Evolutionary conservation across 108 stramenopile species (phyloP).

Genomic region (Skeletonema tropicum): DNA sequence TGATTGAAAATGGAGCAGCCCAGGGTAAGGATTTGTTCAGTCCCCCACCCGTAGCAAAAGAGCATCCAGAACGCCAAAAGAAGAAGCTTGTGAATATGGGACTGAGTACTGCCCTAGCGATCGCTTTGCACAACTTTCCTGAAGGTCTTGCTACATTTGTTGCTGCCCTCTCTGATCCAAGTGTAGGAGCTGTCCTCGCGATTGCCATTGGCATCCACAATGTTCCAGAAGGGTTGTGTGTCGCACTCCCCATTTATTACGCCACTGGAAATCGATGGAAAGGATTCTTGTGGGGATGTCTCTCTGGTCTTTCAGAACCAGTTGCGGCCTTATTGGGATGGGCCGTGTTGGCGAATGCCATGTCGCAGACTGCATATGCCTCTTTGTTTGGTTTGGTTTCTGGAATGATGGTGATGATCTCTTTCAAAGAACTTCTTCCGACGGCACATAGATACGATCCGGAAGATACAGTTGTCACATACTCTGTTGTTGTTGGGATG

Average conservation of each 20-base stretch:
- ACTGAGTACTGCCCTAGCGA: slow-evolving; percentile 75
- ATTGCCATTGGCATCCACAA: slow-evolving; percentile 92
- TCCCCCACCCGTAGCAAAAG: not conserved
- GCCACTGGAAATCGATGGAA: slow-evolving; percentile 84
- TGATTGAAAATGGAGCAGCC: slow-evolving; percentile 25
- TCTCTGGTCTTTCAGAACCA: slow-evolving; percentile 81
- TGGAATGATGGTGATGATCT: slow-evolving; percentile 85
- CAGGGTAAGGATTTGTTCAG: not conserved
- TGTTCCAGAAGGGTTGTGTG: slow-evolving; percentile 89
- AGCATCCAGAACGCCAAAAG: slow-evolving; percentile 7
- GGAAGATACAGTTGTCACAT: slow-evolving; percentile 82
- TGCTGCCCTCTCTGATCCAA: slow-evolving; percentile 70
- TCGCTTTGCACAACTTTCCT: slow-evolving; percentile 90
- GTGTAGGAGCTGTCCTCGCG: slow-evolving; percentile 77
- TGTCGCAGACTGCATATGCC: slow-evolving; percentile 58
- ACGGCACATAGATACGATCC: slow-evolving; percentile 95
- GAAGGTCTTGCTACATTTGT: slow-evolving; percentile 93
- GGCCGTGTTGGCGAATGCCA: slow-evolving; percentile 57
- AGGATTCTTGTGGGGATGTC: slow-evolving; percentile 78
- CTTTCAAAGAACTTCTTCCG: slow-evolving; percentile 88
- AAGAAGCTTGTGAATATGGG: slow-evolving; percentile 62
- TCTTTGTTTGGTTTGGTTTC: slow-evolving; percentile 79
- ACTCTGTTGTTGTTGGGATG: slow-evolving; percentile 90
- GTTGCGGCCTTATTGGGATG: slow-evolving; percentile 82
- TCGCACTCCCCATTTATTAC: slow-evolving; percentile 89